Base-by-base conservation (phyloP, 139 green algal genomes). In the Coelastrella sp. region DNA sequence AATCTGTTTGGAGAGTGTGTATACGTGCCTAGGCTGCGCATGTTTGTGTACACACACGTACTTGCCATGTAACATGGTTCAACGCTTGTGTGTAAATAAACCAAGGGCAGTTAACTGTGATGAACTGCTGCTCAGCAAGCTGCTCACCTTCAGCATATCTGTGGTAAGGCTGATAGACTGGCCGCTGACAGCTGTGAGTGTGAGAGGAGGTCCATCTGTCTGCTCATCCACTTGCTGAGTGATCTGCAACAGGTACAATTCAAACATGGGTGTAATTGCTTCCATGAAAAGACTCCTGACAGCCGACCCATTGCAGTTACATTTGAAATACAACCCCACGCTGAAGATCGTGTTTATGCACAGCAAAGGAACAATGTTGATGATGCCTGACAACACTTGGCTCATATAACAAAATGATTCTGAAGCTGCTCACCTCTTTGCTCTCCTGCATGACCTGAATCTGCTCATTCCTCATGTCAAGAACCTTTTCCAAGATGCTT, bases 391-490 rank as follows among this genome's bases (percentile, higher is more conserved):
- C n/a, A n/a, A n/a, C n/a, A n/a, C n/a, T n/a, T n/a, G n/a, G n/a
- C n/a, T n/a, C n/a, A n/a, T n/a, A n/a, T n/a, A n/a, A n/a, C n/a
- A n/a, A n/a, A n/a, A n/a, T n/a, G n/a, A n/a, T n/a, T n/a, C n/a
- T n/a, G n/a, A n/a, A n/a, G n/a, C n/a, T 57, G 13, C 85, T 30
- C 80, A 91, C 90, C 90, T 93, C 90, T 79, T 93, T 93, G 59
- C 76, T 91, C 82, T 93, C 90, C 84, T 93, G 90, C 90, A 93
- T 93, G 84, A 93, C 90, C 86, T 93, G 90, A 59, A 93, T 93
- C 81, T 93, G 90, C 82, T 93, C 90, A 50, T 93, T 93, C 69
- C 90, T 85, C 90, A 93, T 93, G 83, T 93, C 90, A 78, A 93
- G 72, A 23, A 89, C 90, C 84, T 93, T 93, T 35, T 93, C 90